phyloP scores from a whole-genome alignment of 139 green algal genomes.

The Chlamydomonas sp. region DNA sequence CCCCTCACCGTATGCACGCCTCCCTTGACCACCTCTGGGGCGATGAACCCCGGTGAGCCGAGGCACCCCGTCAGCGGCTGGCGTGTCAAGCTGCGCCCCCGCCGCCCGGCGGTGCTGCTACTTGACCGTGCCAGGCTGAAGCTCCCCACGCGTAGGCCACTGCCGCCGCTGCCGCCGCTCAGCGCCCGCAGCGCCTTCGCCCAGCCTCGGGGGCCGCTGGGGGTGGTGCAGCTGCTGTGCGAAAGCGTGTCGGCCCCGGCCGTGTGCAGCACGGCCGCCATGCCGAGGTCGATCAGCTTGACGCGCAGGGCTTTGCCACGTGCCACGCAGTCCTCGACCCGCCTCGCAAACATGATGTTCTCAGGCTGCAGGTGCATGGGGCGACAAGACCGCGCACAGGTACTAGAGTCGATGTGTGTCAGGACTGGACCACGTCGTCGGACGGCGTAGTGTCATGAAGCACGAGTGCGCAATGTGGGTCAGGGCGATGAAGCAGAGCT shows the following conservation, averaged over 20 bases:
- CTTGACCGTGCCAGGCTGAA: too few relatives aligned
- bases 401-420: too few relatives aligned
- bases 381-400: not conserved
- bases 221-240: not conserved
- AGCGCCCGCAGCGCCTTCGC: not conserved
- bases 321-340: slow-evolving; percentile 26
- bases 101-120: not conserved
- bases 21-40: slow-evolving; percentile 48
- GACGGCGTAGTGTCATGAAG: too few relatives aligned
- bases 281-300: slow-evolving; percentile 68
- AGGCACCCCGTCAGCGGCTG: slow-evolving; percentile 42
- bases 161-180: slow-evolving; percentile 1
- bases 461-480: too few relatives aligned
- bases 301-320: slow-evolving; percentile 38
- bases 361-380: slow-evolving; percentile 48
- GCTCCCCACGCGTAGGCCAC: too few relatives aligned
- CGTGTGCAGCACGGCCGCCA: slow-evolving; percentile 44
- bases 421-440: too few relatives aligned
- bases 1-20: slow-evolving; percentile 1
- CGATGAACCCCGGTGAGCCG: slow-evolving; percentile 64
- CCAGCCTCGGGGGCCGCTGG: not conserved
- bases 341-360: slow-evolving; percentile 58
- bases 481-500: too few relatives aligned
- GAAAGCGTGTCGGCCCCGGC: too few relatives aligned
- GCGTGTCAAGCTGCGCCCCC: not conserved